phyloP scores from a whole-genome alignment of 2,329 filamentous ascomycete genomes.

The Colletotrichum sp. region DNA sequence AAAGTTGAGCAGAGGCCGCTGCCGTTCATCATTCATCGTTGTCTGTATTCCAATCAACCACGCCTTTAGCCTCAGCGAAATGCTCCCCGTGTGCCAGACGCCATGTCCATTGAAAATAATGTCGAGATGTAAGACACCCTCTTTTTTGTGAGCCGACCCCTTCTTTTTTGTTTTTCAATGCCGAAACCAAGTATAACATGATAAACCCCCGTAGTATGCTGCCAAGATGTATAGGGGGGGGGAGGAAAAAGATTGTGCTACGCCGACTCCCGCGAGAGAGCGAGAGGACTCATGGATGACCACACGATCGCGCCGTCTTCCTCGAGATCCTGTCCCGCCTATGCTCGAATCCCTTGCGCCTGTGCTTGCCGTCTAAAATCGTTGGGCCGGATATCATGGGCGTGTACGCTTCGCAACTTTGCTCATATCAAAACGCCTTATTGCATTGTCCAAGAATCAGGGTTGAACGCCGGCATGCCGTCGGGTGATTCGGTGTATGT shows the following conservation, averaged over 20 bases:
- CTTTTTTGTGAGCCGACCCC: slow-evolving; percentile 7
- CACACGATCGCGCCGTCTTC: background rate
- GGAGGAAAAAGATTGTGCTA: background rate
- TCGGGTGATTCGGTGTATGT: slow-evolving; percentile 37
- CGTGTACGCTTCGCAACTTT: slow-evolving; percentile 6
- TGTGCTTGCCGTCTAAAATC: slow-evolving; percentile 18
- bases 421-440: slow-evolving; percentile 1
- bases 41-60: background rate
- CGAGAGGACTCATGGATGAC: background rate
- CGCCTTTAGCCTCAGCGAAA: slow-evolving; percentile 2
- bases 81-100: slow-evolving; percentile 8
- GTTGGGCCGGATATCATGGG: slow-evolving; percentile 13
- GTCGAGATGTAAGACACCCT: slow-evolving; percentile 15
- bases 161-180: slow-evolving; percentile 13
- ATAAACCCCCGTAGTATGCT: background rate
- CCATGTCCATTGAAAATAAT: slow-evolving; percentile 4
- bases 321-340: background rate
- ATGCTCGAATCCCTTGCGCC: slow-evolving; percentile 18
- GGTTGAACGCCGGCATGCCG: slow-evolving; percentile 8
- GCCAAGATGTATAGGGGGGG: background rate
- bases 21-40: background rate
- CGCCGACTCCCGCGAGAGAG: slow-evolving; percentile 9
- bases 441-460: slow-evolving; percentile 17
- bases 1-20: background rate
- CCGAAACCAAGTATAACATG: background rate